These are phyloP conservation scores for Omphalotus guepiniiformis DNA, from an alignment of 768 basidiomycete genomes.

Conservation along the genomic window DNA sequence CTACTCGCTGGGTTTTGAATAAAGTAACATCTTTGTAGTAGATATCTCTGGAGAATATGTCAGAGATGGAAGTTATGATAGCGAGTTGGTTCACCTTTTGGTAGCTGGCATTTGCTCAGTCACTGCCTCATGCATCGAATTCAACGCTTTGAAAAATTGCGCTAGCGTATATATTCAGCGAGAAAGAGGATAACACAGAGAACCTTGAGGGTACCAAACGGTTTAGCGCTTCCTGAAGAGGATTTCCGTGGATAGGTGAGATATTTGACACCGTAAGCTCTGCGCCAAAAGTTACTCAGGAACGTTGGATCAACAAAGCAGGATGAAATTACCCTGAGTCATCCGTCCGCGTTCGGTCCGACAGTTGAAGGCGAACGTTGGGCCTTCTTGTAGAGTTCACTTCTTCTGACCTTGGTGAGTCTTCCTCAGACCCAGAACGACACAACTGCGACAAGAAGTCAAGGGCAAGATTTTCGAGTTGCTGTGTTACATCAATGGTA, in stretches of 20 bases:
- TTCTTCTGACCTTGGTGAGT: background rate
- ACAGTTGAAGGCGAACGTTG: background rate
- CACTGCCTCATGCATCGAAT: constrained; percentile 68
- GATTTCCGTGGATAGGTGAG: constrained; percentile 34
- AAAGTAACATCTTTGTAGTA: constrained; percentile 82
- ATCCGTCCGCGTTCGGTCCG: constrained; percentile 4
- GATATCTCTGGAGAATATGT: constrained; percentile 63
- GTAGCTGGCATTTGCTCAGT: constrained; percentile 50
- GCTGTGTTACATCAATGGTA: background rate
- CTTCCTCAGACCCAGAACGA: background rate
- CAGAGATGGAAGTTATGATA: background rate
- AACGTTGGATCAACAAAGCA: background rate
- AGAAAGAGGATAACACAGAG: background rate
- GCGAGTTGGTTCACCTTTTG: constrained; percentile 43
- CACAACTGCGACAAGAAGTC: constrained; percentile 6
- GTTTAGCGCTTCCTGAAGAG: constrained; percentile 31
- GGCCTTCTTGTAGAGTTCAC: background rate
- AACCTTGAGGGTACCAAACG: constrained; percentile 32
- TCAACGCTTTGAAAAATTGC: constrained; percentile 61
- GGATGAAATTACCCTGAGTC: background rate
- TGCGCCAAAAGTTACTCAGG: background rate
- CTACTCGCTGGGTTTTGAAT: constrained; percentile 73
- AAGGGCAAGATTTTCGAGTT: constrained; percentile 6
- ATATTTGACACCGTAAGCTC: constrained; percentile 19
- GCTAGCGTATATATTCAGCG: constrained; percentile 37